These are phyloP conservation scores for Paramecium primaurelia DNA, from an alignment of 73 alveolate genomes.

Conservation along the genomic window DNA sequence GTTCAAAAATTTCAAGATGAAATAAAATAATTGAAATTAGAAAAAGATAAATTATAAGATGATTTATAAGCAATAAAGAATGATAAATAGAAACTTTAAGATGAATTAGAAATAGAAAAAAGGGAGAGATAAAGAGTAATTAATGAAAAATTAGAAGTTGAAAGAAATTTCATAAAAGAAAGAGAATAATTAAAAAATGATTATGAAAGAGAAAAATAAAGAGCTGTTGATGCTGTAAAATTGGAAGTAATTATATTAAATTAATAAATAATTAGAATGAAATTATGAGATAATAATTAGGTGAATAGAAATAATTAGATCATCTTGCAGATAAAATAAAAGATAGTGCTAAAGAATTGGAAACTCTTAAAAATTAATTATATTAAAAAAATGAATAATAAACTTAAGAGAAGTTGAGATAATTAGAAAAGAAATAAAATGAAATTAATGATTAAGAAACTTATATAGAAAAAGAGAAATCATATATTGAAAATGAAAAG, in stretches of 20 bases:
- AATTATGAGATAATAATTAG: background rate
- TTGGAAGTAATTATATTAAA: background rate
- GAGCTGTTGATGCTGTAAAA: slow-evolving; percentile 16
- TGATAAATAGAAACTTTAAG: background rate
- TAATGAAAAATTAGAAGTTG: background rate
- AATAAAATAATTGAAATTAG: background rate
- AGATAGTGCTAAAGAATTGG: background rate
- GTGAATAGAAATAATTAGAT: background rate
- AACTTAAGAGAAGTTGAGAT: background rate
- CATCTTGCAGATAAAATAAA: background rate
- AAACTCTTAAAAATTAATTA: background rate
- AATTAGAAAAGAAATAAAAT: background rate
- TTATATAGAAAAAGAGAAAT: background rate
- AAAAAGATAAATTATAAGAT: background rate
- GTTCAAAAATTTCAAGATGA: background rate
- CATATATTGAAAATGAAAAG: background rate
- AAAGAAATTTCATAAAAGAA: background rate
- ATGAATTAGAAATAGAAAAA: background rate
- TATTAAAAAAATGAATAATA: background rate
- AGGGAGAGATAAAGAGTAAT: background rate
- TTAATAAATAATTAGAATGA: background rate
- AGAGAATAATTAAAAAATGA: background rate
- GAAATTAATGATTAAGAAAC: background rate
- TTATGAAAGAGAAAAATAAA: background rate
- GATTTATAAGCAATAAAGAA: background rate